Conservation (phyloP, 2,329 filamentous ascomycete genomes). For the Diaporthe destruens region DNA sequence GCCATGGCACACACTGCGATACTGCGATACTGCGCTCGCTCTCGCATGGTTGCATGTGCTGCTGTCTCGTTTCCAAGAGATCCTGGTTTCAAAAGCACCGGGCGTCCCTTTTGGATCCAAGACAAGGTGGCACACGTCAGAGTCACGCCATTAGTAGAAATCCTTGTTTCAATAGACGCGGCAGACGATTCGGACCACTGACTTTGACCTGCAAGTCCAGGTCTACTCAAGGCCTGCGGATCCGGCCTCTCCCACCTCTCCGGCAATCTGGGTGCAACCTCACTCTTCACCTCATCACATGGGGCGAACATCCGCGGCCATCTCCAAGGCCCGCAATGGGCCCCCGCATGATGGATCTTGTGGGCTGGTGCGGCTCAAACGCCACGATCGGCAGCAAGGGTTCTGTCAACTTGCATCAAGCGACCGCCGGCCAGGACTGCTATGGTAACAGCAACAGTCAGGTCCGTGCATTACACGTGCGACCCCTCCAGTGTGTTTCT, state of each 20-base stretch:
- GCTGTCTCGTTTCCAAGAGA: constrained; percentile 9
- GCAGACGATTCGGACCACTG: constrained; percentile 4
- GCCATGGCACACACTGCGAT: not conserved
- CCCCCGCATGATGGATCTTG: constrained; percentile 21
- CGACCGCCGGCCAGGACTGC: constrained; percentile 24
- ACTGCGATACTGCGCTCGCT: constrained; percentile 22
- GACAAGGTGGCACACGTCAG: constrained; percentile 36
- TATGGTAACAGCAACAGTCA: not conserved
- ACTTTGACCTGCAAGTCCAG: not conserved
- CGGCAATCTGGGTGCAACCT: constrained; percentile 14
- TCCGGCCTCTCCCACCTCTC: constrained; percentile 3
- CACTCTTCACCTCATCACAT: constrained; percentile 13
- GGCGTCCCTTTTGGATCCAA: constrained; percentile 27
- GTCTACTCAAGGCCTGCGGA: constrained; percentile 11
- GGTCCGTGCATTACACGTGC: constrained; percentile 21
- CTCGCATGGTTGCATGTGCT: constrained; percentile 14
- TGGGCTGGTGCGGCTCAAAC: constrained; percentile 39
- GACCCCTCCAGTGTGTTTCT: constrained; percentile 1
- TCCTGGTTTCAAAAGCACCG: constrained; percentile 36
- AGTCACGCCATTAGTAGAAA: constrained; percentile 30
- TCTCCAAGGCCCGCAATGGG: constrained; percentile 6
- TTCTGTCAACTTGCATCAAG: constrained; percentile 21
- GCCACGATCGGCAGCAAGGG: constrained; percentile 36
- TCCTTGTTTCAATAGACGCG: constrained; percentile 39
- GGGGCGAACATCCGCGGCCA: constrained; percentile 31